These are phyloP conservation scores for Suhomyces bolitotheri DNA, from an alignment of 1,139 yeast species.

Conservation along the genomic window DNA sequence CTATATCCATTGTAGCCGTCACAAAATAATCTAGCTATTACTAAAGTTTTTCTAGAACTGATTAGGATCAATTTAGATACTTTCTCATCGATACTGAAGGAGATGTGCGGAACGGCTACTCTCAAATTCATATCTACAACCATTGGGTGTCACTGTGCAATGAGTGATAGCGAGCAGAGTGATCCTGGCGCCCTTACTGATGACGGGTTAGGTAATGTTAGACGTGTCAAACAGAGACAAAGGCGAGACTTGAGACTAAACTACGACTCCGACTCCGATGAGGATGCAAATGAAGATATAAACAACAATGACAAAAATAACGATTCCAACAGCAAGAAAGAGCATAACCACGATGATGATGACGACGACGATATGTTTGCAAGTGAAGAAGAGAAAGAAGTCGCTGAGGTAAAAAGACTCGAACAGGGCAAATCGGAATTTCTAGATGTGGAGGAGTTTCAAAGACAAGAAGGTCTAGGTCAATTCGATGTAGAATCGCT, in stretches of 20 bases:
- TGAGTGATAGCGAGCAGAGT: conserved; percentile 8
- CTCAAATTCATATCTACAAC: neutral
- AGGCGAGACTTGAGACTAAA: conserved; percentile 26
- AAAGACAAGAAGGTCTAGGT: conserved; percentile 20
- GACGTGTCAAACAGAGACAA: conserved; percentile 22
- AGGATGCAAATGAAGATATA: conserved; percentile 14
- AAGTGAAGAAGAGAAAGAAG: conserved; percentile 12
- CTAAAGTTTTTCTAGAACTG: too few relatives aligned
- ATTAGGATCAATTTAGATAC: too few relatives aligned
- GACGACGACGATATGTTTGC: conserved; percentile 45
- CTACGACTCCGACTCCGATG: conserved; percentile 38
- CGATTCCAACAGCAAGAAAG: conserved; percentile 10
- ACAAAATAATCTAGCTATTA: too few relatives aligned
- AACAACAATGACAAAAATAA: conserved; percentile 11
- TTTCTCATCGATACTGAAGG: neutral
- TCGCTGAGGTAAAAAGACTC: neutral
- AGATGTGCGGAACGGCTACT: neutral
- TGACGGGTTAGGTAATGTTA: conserved; percentile 29
- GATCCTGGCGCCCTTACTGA: conserved; percentile 13
- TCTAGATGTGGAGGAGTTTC: conserved; percentile 37
- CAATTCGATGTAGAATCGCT: conserved; percentile 14
- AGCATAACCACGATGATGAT: conserved; percentile 15
- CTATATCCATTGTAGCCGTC: conserved; percentile 6
- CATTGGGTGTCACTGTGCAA: conserved; percentile 1
- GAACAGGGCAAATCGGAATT: conserved; percentile 15